Base-by-base conservation (phyloP, 371 early-diverging fungal species). In the Rhizopus sp. region DNA sequence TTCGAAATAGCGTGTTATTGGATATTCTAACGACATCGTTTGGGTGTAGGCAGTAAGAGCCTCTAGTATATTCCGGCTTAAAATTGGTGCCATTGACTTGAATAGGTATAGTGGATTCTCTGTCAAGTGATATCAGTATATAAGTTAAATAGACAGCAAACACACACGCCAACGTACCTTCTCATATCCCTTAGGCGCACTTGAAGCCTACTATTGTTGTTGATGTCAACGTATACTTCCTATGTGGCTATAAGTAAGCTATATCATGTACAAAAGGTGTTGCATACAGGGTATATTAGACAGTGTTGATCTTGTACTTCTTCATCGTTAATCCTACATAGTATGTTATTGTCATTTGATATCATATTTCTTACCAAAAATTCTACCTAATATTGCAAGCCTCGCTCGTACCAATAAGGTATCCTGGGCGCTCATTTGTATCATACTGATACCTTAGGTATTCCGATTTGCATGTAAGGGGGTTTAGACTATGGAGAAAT, bases 291-390 rank as follows among this genome's bases (percentile, higher is more conserved):
- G 70, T 87, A 90, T 15, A 92, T 85, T 7, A 88, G 66, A 64
- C 90, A 90, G 66, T 92, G 93, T 3, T 81, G 73, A 57, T 89
- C 87, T 57, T 88, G 87, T 38, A 91, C 78, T 16, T 78, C 77
- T 8, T 62, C 60, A 53, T 76, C 66, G n/a, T 63, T 53, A 16
- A 81, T 58, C n/a, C 70, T 73, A 53, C 32, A 16, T 35, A 6
- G 46, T 33, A n/a, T 63, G 30, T 16, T 17, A 12, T 57, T 4
- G 31, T 55, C 15, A 40, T 15, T 50, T 5, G 5, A 29, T 15
- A 35, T 34, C 15, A 9, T 17, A 23, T 5, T 17, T 29, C 15
- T 29, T 13, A 23, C 7, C 3, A 8, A 38, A 8, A 38, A 9
- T 60, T 78, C 23, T 23, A 80, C 84, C 59, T 30, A n/a, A 93